phyloP scores from a whole-genome alignment of 2,329 filamentous ascomycete genomes.

The Ustulina deusta region DNA sequence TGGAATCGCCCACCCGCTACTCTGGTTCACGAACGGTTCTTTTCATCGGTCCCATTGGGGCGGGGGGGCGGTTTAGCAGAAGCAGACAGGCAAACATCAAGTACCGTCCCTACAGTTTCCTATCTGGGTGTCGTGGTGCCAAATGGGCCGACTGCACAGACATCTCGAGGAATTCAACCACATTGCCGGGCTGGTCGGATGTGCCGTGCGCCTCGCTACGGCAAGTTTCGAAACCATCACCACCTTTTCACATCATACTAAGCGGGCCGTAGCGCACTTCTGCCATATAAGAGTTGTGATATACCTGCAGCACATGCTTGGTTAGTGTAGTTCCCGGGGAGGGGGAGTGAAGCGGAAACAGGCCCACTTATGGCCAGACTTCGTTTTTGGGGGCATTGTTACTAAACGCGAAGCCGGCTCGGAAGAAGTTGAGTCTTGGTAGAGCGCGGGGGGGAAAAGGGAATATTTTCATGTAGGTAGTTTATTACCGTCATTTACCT shows the following conservation, averaged over 20 bases:
- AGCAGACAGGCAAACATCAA: conserved; percentile 1
- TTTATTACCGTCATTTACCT: conserved; percentile 18
- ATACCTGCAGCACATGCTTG: conserved; percentile 19
- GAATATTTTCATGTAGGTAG: conserved; percentile 10
- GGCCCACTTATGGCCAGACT: conserved; percentile 31
- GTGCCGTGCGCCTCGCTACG: conserved; percentile 13
- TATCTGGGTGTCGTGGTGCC: conserved; percentile 20
- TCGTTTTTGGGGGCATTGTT: conserved; percentile 16
- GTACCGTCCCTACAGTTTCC: conserved; percentile 1
- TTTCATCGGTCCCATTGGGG: conserved; percentile 32
- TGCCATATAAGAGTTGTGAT: conserved; percentile 25
- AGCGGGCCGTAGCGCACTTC: conserved; percentile 5
- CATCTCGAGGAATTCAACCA: conserved; percentile 35
- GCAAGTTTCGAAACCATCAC: conserved; percentile 16
- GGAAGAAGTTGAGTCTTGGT: conserved; percentile 19
- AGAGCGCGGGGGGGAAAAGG: conserved; percentile 12
- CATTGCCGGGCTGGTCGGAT: conserved; percentile 28
- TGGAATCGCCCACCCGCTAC: background rate
- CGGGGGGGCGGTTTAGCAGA: conserved; percentile 3
- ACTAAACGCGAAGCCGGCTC: conserved; percentile 32
- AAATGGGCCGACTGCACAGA: conserved; percentile 30
- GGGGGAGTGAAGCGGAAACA: background rate
- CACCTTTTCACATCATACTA: conserved; percentile 20
- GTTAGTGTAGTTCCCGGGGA: background rate
- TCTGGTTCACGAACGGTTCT: conserved; percentile 21